Base-by-base conservation (phyloP, 306 rosid genomes). In the Acacia melanoxylon region DNA sequence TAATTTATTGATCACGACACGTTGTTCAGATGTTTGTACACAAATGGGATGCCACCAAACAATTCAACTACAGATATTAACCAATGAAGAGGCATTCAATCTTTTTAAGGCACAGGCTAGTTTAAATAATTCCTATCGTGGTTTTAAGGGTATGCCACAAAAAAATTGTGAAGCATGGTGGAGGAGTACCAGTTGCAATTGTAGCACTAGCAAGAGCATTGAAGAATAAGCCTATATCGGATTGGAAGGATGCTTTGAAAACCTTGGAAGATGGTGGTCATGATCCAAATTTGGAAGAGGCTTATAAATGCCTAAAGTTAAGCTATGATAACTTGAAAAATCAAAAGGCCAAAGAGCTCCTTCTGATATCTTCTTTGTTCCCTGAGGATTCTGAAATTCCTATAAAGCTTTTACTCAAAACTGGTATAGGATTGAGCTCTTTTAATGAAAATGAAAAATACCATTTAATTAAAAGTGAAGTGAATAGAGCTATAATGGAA, bases 251-350 rank as follows among this genome's bases (percentile, higher is more conserved):
- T 17, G 83, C 88, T 13, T 37, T 46, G 62, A 1, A 11, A 11
- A 58, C 10, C 17, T 29, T 85, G 49, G 15, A 17, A 17, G 24
- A 52, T 1, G 1, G 42, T 52, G 59, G 7, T 24, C 16, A 65
- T 62, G 51, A 68, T 51, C 31, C 19, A 41, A 65, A 79, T 52
- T 44, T 81, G 3, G 0, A 0, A 19, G n/a, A 85, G 46, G 66
- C 68, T 20, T 81, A 71, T 41, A 44, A 33, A 3, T 77, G 87
- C 19, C 3, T 85, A 14, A 41, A 14, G 2, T 40, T 77, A 31
- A 81, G 87, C 74, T 85, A 33, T 37, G 79, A 85, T n/a, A 31
- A 81, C 42, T 62, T 85, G 40, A 0, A 67, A 14, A 1, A 25
- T 45, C 12, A 56, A 20, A 56, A 82, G 5, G 72, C 80, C n/a